Base-by-base conservation (phyloP, 306 rosid species). In the Hippophae tibetana region DNA sequence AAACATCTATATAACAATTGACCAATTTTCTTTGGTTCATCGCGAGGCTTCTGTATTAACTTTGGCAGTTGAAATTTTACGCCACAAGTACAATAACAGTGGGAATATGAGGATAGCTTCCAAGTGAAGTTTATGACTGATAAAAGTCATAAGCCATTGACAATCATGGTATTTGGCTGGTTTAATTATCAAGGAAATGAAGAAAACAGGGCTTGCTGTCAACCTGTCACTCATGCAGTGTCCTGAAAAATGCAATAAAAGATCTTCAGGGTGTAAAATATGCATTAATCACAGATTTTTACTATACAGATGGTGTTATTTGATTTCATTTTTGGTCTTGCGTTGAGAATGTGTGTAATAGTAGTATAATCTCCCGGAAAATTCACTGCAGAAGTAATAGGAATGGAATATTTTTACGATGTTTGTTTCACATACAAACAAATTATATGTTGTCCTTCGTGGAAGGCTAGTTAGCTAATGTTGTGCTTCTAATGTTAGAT, bases 401-500 rank as follows among this genome's bases (percentile, higher is more conserved):
- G 64, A 73, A 64, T 49, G 55, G 70, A 69, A 48, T 57, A 62
- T 58, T 42, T 76, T 69, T 62, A 43, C 69, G 70, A 68, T 71
- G 47, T 67, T 63, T 43, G 23, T 64, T 61, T 67, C 52, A 57
- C 60, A 41, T 60, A 50, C 50, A 50, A 61, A 70, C 66, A 50
- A 65, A 53, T 65, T 54, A 50, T 44, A 27, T 75, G 57, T 76
- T 26, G 56, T 73, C 69, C 74, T 43, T 23, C 10, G 58, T 72
- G 67, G 43, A 9, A 58, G 61, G 69, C 45, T 80, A 66, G 70
- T 72, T 70, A 63, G 54, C 63, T 7, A 63, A 48, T 57, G 62
- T 68, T 71, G 72, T 60, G 66, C 64, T 68, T 69, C 65, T 45
- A 66, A 70, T 74, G 63, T 74, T 75, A 93, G 97, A 88, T 93